Evolutionary conservation across 352 stramenopile genomes (phyloP).

Genomic region (Phytophthora pinifolia): DNA sequence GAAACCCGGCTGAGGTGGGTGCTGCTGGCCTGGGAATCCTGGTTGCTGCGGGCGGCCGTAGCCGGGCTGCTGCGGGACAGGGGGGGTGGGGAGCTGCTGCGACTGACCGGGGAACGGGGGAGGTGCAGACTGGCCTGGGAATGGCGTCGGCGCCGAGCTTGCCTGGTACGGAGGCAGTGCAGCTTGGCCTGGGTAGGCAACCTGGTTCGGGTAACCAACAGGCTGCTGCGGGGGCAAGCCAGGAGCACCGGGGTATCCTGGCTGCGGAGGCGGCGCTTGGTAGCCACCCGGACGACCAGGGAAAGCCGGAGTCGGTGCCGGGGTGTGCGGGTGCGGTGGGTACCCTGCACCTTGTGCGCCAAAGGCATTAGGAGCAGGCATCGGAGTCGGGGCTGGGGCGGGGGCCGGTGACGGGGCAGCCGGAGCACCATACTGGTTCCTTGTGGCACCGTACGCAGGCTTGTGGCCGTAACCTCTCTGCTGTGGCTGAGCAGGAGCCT

Average conservation of each 20-base stretch:
- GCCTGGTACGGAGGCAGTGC: conserved; percentile 32
- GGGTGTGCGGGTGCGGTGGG: conserved; percentile 38
- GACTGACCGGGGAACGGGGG: conserved; percentile 42
- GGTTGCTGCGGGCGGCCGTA: conserved; percentile 45
- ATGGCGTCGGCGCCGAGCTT: conserved; percentile 28
- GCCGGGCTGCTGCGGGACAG: conserved; percentile 23
- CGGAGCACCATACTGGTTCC: conserved; percentile 49
- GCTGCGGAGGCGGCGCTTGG: conserved; percentile 34
- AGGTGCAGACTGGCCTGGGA: conserved; percentile 35
- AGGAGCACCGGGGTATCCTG: conserved; percentile 34
- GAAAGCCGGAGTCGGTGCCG: conserved; percentile 43
- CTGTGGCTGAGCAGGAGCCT: conserved; percentile 31
- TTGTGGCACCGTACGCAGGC: conserved; percentile 27
- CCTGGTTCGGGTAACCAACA: conserved; percentile 31
- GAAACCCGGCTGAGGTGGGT: conserved; percentile 33
- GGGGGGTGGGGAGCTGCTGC: conserved; percentile 15
- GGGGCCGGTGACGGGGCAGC: conserved; percentile 26
- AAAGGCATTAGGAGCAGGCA: conserved; percentile 33
- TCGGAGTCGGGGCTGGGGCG: conserved; percentile 25
- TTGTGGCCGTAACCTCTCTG: conserved; percentile 42
- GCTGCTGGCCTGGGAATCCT: conserved; percentile 31
- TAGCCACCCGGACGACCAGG: conserved; percentile 36
- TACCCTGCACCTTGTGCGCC: conserved; percentile 40
- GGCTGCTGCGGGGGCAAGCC: conserved; percentile 31
- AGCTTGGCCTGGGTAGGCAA: conserved; percentile 33